Evolutionary conservation across 768 basidiomycete genomes (phyloP).

Genomic region (Boletus patriciae): DNA sequence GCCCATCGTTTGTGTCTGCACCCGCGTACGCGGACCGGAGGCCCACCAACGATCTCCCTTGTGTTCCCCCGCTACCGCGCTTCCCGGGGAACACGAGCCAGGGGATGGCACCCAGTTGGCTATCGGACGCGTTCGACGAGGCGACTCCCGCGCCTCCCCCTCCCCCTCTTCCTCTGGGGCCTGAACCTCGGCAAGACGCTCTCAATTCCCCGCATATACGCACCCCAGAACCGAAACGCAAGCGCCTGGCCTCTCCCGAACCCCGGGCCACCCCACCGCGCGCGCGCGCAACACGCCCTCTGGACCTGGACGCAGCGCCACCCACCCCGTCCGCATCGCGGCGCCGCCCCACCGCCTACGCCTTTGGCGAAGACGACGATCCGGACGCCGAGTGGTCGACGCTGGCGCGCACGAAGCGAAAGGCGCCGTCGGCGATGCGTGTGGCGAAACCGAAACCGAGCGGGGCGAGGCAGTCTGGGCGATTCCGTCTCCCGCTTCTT

Average conservation of each 20-base stretch:
- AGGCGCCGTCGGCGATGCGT: neutral
- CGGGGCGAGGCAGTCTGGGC: conserved; percentile 19
- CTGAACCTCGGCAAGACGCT: neutral
- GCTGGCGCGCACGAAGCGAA: neutral
- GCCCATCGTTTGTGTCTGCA: neutral
- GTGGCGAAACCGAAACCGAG: neutral
- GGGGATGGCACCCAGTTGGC: conserved; percentile 6
- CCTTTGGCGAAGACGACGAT: conserved; percentile 21
- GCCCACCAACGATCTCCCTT: neutral
- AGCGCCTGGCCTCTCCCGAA: conserved; percentile 2
- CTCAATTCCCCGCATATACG: conserved; percentile 1
- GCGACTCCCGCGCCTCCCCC: neutral
- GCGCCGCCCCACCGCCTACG: conserved; percentile 14
- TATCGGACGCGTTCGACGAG: conserved; percentile 3
- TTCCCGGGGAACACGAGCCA: neutral
- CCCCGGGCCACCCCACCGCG: neutral
- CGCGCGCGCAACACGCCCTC: neutral
- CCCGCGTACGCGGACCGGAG: neutral
- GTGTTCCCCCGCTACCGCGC: neutral
- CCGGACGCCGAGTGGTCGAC: conserved; percentile 25
- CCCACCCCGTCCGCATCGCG: neutral
- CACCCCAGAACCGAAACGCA: conserved; percentile 8
- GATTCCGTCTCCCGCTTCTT: conserved; percentile 22
- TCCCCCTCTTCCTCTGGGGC: neutral
- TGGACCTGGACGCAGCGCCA: neutral